Conservation (phyloP, 2,329 filamentous ascomycete genomes). For the Pezicula neosporulosa region DNA sequence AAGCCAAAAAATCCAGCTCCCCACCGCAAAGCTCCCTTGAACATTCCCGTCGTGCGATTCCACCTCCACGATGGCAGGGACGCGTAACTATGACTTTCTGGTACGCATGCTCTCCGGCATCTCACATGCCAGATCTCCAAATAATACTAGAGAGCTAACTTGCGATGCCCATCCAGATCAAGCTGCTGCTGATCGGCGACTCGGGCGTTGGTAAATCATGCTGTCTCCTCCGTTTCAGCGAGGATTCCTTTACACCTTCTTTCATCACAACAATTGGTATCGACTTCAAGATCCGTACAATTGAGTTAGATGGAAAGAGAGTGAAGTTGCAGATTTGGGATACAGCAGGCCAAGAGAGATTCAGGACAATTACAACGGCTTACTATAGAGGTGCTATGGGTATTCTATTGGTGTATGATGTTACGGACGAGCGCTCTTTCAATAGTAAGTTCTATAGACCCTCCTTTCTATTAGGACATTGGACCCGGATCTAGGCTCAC, state of each 20-base stretch:
- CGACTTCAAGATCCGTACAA: constrained; percentile 99
- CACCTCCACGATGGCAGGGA: constrained; percentile 72
- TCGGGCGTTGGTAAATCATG: constrained; percentile 99
- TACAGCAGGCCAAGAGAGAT: constrained; percentile 95
- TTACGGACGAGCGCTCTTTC: constrained; percentile 99
- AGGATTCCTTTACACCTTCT: constrained; percentile 98
- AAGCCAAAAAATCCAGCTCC: background rate
- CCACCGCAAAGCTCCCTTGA: background rate
- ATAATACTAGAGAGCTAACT: too few species aligned
- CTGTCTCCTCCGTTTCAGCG: constrained; percentile 93
- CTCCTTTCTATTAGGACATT: background rate
- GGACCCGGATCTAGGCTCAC: constrained; percentile 16
- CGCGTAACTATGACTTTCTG: constrained; percentile 98
- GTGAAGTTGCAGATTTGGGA: constrained; percentile 99
- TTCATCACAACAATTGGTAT: constrained; percentile 99
- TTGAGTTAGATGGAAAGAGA: constrained; percentile 97
- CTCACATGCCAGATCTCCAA: too few species aligned
- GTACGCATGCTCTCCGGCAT: constrained; percentile 49
- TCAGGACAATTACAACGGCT: constrained; percentile 97
- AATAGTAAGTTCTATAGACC: constrained; percentile 63
- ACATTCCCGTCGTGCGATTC: constrained; percentile 4
- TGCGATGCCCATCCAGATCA: constrained; percentile 48
- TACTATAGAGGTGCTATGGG: constrained; percentile 99
- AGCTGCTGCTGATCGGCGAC: constrained; percentile 99
- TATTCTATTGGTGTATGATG: constrained; percentile 95